Evolutionary conservation across 345 rosid genomes (phyloP).

Genomic region (Ricinus communis): DNA sequence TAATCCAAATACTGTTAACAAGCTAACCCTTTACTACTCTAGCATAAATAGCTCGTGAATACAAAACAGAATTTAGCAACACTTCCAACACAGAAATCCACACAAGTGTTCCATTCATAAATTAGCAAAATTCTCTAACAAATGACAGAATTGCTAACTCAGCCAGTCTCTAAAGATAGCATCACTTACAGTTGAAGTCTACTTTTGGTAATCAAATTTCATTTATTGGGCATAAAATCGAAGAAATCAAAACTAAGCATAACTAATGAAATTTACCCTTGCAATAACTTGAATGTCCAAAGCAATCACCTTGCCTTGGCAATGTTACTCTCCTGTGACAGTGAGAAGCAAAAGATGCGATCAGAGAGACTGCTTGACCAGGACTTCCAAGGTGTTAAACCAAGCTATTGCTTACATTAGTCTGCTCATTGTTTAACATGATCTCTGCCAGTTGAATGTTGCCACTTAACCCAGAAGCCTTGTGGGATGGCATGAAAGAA

Average conservation of each 20-base stretch:
- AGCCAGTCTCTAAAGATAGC: slow-evolving; percentile 7
- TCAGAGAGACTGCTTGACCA: slow-evolving; percentile 7
- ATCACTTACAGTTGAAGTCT: background rate
- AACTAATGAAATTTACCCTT: background rate
- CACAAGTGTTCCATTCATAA: background rate
- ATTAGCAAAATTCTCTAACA: background rate
- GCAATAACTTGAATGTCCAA: background rate
- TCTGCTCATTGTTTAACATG: slow-evolving; percentile 27
- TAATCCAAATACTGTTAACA: background rate
- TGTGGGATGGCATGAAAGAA: slow-evolving; percentile 72
- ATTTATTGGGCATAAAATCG: background rate
- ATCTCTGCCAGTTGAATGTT: slow-evolving; percentile 84
- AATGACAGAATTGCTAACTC: slow-evolving; percentile 2
- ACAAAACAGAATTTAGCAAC: background rate
- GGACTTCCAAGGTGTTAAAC: slow-evolving; percentile 2
- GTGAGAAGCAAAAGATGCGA: slow-evolving; percentile 14
- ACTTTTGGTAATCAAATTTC: slow-evolving; percentile 1
- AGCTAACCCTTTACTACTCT: background rate
- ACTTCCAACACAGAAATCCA: background rate
- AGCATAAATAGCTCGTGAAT: background rate
- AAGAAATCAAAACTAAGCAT: background rate
- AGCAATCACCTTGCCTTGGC: slow-evolving; percentile 10
- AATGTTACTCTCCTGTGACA: slow-evolving; percentile 21
- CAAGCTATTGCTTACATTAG: slow-evolving; percentile 24
- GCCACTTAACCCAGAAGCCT: slow-evolving; percentile 61